Percentiles rank a stretch among this genome's conserved stretches.
These are phyloP conservation scores for Rutstroemia sp. DNA, from an alignment of 2,329 filamentous ascomycete species.

Conservation along the genomic window DNA sequence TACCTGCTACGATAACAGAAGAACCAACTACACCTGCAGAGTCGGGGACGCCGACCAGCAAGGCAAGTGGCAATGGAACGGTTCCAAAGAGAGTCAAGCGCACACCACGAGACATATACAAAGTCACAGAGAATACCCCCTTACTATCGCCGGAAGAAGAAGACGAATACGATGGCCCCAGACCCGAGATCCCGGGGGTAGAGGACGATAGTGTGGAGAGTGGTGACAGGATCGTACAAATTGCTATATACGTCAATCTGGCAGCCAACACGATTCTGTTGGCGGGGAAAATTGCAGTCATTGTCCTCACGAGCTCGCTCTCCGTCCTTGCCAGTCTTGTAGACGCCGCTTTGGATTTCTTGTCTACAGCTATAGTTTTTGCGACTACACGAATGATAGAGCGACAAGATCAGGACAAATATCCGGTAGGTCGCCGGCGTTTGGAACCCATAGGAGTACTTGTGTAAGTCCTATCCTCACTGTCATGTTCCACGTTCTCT, in stretches of 20 bases:
- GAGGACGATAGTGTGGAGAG: conserved; percentile 69
- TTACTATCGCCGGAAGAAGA: conserved; percentile 43
- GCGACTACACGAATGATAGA: conserved; percentile 50
- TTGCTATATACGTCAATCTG: conserved; percentile 72
- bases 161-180: conserved; percentile 36
- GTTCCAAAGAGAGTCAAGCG: conserved; percentile 55
- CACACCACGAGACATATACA: conserved; percentile 82
- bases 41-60: background rate
- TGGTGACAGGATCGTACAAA: conserved; percentile 66
- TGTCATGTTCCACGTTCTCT: background rate
- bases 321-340: conserved; percentile 55
- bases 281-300: conserved; percentile 47
- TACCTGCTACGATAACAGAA: conserved; percentile 71
- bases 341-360: conserved; percentile 52
- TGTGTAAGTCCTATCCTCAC: conserved; percentile 29
- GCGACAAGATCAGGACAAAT: conserved; percentile 34
- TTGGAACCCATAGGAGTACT: conserved; percentile 56
- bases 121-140: conserved; percentile 58
- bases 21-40: conserved; percentile 39
- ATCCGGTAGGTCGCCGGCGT: conserved; percentile 49
- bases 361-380: conserved; percentile 53
- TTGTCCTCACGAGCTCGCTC: conserved; percentile 48
- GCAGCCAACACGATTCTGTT: conserved; percentile 52
- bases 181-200: conserved; percentile 59
- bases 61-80: conserved; percentile 28